Base-by-base conservation (phyloP, 1,284 basidiomycete genomes). In the Cutaneotrichosporon arboriforme region DNA sequence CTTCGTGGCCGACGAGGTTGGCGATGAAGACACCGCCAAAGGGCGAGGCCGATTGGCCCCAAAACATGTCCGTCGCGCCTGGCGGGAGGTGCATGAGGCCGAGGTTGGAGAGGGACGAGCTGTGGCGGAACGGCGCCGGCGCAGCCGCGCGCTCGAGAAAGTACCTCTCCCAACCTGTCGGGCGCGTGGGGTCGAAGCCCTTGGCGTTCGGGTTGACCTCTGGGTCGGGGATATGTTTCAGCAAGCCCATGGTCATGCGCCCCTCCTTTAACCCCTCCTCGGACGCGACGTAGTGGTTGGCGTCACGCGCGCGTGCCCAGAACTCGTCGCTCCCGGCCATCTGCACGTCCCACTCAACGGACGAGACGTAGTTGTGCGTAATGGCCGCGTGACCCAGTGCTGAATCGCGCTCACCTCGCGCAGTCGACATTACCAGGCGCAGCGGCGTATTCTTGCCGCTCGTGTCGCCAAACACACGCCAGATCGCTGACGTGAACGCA, bases 111-210 rank as follows among this genome's bases (percentile, higher is more conserved):
- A 72, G n/a, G 22, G 43, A 42, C n/a, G 65, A n/a, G 13, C 54
- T 53, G 8, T 58, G 59, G 15, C 44, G 45, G 35, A 49, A 63
- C 2, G 66, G 64, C 4, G 33, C 49, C 0, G 46, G 13, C 2
- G 52, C 47, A 2, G 51, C 21, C 4, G 62, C 51, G 14, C 63
- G 57, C 10, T 54, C 50, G 15, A 53, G 31, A 36, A 68, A 65
- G 51, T 63, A 68, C n/a, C 64, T 51, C 53, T 72, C 68, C 68
- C 68, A 74, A 9, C 62, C 66, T 4, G 70, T 74, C 4, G 67
- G 62, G 3, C 52, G 51, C 4, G 21, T 47, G 2, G 59, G 52
- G 31, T 67, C 63, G 34, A 37, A 54, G 14, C 20, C 36, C 3
- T 31, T 15, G 4, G 46, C 38, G 10, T 31, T 12, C 4, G 49